Base-by-base conservation (phyloP, 148 eudicot species). In the Chenopodium suecicum region DNA sequence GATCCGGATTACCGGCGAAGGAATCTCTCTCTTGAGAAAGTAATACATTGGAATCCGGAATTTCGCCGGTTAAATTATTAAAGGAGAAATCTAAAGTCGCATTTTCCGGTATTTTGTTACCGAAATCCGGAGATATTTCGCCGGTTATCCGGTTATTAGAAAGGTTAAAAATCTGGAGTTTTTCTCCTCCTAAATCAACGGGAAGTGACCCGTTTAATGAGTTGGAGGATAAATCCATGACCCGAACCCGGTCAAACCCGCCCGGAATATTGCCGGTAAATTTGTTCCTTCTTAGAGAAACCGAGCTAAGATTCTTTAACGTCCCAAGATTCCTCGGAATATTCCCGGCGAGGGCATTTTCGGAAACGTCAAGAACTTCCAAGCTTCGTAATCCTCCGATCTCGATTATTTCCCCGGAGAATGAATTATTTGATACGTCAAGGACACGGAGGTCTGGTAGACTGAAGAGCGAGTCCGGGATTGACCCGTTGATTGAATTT, bases 401-500 rank as follows among this genome's bases (percentile, higher is more conserved):
- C 23, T 89, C 89, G 0, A 92, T 74, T 4, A 96, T 83, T 70
- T 83, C 88, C 11, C 98, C 99, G 77, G 97, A 90, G 62, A 96
- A 82, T 78, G 86, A 16, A 76, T 94, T 96, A 72, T 87, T 73
- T 0, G 98, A 91, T 70, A 96, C 77, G 72, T 94, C 98, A 9
- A 96, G 85, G 10, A 29, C 65, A 16, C 78, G 89, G 22, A 96
- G 94, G 76, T 89, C 80, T 0, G 90, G 71, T 1, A 93, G 86
- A 12, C 76, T 80, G 63, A 85, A 90, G 0, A 96, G 68, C 11
- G 92, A 83, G 4, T 74, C 25, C 0, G 95, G 98, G 1, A 96
- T 54, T 0, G 99, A 91, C 4, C 98, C 99, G 63, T 91, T 92
- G 66, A 96, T 80, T 4, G 88, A 94, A 75, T 96, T 96, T 37